A percentile compares a stretch with the other conserved stretches of the same genome.
phyloP scores from a whole-genome alignment of 805 yeast species.

The Lipomyces sp. region DNA sequence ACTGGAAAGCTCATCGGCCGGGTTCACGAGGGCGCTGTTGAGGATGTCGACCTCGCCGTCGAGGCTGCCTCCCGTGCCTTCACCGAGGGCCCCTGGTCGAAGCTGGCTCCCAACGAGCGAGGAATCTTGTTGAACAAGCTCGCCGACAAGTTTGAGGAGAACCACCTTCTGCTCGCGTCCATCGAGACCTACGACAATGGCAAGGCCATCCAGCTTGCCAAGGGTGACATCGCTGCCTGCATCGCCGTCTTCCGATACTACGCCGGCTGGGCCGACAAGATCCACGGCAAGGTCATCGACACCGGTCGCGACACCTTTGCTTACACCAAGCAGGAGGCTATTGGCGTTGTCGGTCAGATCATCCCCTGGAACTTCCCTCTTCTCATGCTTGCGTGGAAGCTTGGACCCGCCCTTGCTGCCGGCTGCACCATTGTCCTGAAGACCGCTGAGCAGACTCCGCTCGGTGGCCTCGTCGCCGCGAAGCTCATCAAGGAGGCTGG shows the following conservation, averaged over 20 bases:
- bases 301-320: constrained; percentile 71
- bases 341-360: constrained; percentile 93
- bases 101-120: constrained; percentile 64
- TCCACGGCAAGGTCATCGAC: constrained; percentile 70
- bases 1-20: constrained; percentile 58
- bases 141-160: constrained; percentile 71
- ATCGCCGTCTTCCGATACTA: constrained; percentile 68
- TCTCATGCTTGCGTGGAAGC: constrained; percentile 91
- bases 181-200: constrained; percentile 90
- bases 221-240: constrained; percentile 72
- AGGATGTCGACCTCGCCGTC: constrained; percentile 81
- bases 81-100: constrained; percentile 61
- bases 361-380: constrained; percentile 98
- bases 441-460: constrained; percentile 89
- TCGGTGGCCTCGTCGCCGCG: constrained; percentile 76
- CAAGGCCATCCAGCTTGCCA: constrained; percentile 57
- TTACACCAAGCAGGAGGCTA: constrained; percentile 82
- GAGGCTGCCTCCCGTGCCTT: constrained; percentile 79
- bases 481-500: constrained; percentile 74
- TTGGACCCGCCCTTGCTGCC: constrained; percentile 88
- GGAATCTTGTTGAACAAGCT: constrained; percentile 61
- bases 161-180: constrained; percentile 67
- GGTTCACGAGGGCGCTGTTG: constrained; percentile 71
- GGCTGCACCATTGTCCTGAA: constrained; percentile 87
- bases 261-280: constrained; percentile 75